Evolutionary conservation across 2,329 filamentous ascomycete species (phyloP).

Genomic region (Beauveria varroae): DNA sequence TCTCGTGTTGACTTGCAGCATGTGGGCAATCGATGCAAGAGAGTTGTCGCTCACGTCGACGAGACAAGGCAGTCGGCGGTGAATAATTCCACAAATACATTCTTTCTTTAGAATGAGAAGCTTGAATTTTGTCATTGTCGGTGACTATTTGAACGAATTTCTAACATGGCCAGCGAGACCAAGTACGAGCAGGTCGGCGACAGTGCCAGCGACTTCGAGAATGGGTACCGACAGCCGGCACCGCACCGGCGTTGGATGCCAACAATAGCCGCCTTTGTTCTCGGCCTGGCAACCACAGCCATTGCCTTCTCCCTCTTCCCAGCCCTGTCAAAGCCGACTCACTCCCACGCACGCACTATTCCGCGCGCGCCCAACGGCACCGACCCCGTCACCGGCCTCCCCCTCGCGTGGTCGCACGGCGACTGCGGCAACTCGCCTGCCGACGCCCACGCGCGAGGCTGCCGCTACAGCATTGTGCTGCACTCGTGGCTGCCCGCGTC

Average conservation of each 20-base stretch:
- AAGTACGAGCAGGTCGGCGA: conserved; percentile 8
- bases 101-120: not conserved
- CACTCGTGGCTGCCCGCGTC: conserved; percentile 17
- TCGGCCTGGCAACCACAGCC: conserved; percentile 1
- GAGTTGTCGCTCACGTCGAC: not conserved
- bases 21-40: not conserved
- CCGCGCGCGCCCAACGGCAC: conserved; percentile 10
- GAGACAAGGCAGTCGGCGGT: not conserved
- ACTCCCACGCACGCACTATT: conserved; percentile 2
- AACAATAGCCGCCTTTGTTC: conserved; percentile 1
- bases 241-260: not conserved
- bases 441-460: conserved; percentile 13
- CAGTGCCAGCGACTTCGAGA: not conserved
- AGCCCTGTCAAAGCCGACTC: not conserved
- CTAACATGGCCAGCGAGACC: conserved; percentile 2
- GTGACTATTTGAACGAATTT: too few species aligned
- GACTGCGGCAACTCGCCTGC: conserved; percentile 17
- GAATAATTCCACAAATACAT: too few species aligned
- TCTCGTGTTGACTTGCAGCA: not conserved
- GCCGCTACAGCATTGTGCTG: conserved; percentile 16
- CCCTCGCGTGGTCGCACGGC: conserved; percentile 13
- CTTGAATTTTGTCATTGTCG: too few species aligned
- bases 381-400: conserved; percentile 14
- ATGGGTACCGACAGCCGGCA: not conserved
- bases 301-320: not conserved